Conservation (phyloP, 176 grass and related monocot genomes). For the Carex cristatella region DNA sequence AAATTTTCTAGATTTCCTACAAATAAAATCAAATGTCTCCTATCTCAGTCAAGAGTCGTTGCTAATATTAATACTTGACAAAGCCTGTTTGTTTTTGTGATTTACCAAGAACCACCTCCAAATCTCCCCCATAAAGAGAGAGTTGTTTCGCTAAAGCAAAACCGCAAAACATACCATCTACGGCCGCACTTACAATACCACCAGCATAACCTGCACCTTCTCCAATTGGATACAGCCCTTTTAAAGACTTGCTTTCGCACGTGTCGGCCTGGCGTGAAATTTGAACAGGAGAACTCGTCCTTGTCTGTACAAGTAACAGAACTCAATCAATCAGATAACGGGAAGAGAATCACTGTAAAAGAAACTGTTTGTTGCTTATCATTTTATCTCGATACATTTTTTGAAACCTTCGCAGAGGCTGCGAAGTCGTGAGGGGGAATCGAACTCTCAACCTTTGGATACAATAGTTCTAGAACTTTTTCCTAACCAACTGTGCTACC, state of each 20-base stretch:
- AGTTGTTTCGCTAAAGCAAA: constrained; percentile 84
- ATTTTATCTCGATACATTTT: background rate
- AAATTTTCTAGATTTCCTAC: background rate
- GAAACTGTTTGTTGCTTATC: background rate
- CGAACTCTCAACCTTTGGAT: too few relatives aligned
- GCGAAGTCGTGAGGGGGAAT: too few relatives aligned
- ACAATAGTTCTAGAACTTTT: too few relatives aligned
- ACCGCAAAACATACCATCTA: constrained; percentile 92
- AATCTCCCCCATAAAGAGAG: constrained; percentile 61
- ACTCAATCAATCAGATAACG: background rate
- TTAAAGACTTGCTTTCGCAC: constrained; percentile 65
- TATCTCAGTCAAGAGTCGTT: background rate
- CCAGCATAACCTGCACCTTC: constrained; percentile 96
- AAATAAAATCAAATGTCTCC: background rate
- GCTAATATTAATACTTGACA: constrained; percentile 65
- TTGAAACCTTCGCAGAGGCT: too few relatives aligned
- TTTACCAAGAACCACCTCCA: constrained; percentile 63
- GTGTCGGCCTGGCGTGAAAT: constrained; percentile 57
- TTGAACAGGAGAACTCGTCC: constrained; percentile 89
- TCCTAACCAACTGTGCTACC: too few relatives aligned
- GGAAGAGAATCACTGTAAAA: background rate
- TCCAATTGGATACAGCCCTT: constrained; percentile 73
- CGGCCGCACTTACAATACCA: constrained; percentile 86
- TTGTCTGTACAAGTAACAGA: constrained; percentile 51
- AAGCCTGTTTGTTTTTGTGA: constrained; percentile 68